phyloP scores from a whole-genome alignment of 2,329 filamentous ascomycete species.

The Pestalotiopsis sp. region DNA sequence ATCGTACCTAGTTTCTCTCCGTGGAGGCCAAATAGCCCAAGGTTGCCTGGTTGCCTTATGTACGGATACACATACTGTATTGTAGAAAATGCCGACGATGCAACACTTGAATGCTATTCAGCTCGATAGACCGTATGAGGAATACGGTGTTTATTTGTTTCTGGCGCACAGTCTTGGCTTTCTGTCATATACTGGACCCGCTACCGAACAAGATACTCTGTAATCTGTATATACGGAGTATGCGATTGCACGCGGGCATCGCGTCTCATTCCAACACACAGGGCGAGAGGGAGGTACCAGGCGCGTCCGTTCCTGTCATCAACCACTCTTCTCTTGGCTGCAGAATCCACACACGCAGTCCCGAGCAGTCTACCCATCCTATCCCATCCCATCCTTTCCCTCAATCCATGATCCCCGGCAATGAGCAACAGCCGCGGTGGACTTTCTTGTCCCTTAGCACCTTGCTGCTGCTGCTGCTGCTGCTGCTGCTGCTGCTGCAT shows the following conservation, averaged over 20 bases:
- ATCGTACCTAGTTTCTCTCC: neutral
- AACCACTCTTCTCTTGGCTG: slow-evolving; percentile 8
- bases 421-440: slow-evolving; percentile 5
- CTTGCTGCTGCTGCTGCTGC: neutral
- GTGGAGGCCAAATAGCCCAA: neutral
- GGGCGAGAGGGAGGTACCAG: slow-evolving; percentile 2
- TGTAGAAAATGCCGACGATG: no score
- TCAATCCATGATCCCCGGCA: slow-evolving; percentile 8
- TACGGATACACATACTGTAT: no score
- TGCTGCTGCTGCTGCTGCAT: neutral
- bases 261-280: neutral
- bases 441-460: neutral
- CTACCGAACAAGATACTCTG: neutral
- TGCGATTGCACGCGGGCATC: neutral
- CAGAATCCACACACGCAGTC: neutral
- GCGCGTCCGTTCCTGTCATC: slow-evolving; percentile 15
- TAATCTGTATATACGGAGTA: neutral
- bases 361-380: slow-evolving; percentile 1
- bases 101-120: no score
- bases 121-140: no score
- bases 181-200: neutral
- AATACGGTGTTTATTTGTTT: no score
- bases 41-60: no score
- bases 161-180: neutral
- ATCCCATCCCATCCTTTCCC: neutral